Percentiles rank a stretch among this genome's conserved stretches.
Conservation (phyloP, 306 rosid genomes). For the Rosa rugosa region DNA sequence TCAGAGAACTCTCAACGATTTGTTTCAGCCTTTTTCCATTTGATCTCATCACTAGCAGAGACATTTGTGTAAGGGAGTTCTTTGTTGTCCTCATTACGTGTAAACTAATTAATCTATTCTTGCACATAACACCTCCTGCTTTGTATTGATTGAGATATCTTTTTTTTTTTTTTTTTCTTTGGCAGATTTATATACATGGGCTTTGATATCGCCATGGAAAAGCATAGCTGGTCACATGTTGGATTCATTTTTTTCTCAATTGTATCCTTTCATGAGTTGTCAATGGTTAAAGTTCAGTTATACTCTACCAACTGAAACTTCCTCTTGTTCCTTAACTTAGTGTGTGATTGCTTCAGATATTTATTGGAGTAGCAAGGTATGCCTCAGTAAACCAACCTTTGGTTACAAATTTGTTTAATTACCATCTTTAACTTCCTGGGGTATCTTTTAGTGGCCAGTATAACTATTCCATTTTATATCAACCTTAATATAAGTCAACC, state of each 20-base stretch:
- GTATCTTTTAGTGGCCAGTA: background rate
- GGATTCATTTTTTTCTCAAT: slow-evolving; percentile 97
- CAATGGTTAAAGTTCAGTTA: slow-evolving; percentile 14
- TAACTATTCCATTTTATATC: background rate
- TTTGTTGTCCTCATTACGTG: slow-evolving; percentile 19
- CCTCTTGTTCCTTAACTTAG: slow-evolving; percentile 47
- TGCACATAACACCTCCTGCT: slow-evolving; percentile 15
- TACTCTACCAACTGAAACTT: slow-evolving; percentile 26
- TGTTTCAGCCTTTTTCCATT: slow-evolving; percentile 84
- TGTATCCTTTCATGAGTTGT: slow-evolving; percentile 65
- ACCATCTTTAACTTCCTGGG: slow-evolving; percentile 20
- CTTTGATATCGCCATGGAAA: slow-evolving; percentile 97
- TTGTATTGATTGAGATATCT: slow-evolving; percentile 19
- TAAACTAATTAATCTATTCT: slow-evolving; percentile 14
- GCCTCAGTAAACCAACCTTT: slow-evolving; percentile 24
- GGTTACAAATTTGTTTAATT: slow-evolving; percentile 20
- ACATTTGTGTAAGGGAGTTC: slow-evolving; percentile 80
- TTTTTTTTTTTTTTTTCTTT: slow-evolving; percentile 8
- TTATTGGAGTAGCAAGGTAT: slow-evolving; percentile 92
- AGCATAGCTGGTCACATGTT: slow-evolving; percentile 98
- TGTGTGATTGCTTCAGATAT: slow-evolving; percentile 54
- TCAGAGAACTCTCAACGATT: slow-evolving; percentile 91
- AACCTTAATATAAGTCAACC: slow-evolving; percentile 1
- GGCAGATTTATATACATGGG: slow-evolving; percentile 98
- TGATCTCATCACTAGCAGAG: slow-evolving; percentile 96